Percentiles rank a stretch among this genome's conserved stretches.
Evolutionary conservation across 768 basidiomycete genomes (phyloP).

Genomic region (Lactarius sanguifluus): DNA sequence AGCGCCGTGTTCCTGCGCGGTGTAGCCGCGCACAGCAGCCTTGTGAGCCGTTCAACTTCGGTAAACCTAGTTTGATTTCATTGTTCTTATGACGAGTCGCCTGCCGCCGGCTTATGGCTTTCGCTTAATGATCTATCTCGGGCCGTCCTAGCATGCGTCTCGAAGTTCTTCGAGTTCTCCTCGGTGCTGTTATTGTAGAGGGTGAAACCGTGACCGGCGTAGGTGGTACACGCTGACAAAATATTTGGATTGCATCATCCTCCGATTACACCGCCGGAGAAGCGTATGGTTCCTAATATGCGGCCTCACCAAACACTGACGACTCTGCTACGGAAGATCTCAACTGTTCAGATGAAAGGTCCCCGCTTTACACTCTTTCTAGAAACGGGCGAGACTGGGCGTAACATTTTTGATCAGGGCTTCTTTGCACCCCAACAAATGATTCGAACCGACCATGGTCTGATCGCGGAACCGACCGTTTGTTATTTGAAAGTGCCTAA

Average conservation of each 20-base stretch:
- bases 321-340: conserved; percentile 25
- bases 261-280: conserved; percentile 22
- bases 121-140: conserved; percentile 24
- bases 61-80: conserved; percentile 27
- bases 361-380: conserved; percentile 19
- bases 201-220: neutral
- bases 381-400: conserved; percentile 11
- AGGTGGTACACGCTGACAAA: conserved; percentile 12
- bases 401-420: conserved; percentile 5
- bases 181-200: conserved; percentile 9
- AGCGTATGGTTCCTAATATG: conserved; percentile 11
- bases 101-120: conserved; percentile 27
- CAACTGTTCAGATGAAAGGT: conserved; percentile 23
- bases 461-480: conserved; percentile 24
- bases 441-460: conserved; percentile 25
- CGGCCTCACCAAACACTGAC: conserved; percentile 22
- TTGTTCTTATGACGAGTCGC: conserved; percentile 9
- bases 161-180: conserved; percentile 18
- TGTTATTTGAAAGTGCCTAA: conserved; percentile 27
- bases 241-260: conserved; percentile 18
- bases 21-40: conserved; percentile 23
- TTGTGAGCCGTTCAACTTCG: conserved; percentile 23
- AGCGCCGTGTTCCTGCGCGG: conserved; percentile 22
- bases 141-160: conserved; percentile 12
- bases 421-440: conserved; percentile 1